Evolutionary conservation across 2,329 filamentous ascomycete genomes (phyloP), one percentile per base, ranked within the genome.

Genomic region (Aspergillus cejpii): DNA sequence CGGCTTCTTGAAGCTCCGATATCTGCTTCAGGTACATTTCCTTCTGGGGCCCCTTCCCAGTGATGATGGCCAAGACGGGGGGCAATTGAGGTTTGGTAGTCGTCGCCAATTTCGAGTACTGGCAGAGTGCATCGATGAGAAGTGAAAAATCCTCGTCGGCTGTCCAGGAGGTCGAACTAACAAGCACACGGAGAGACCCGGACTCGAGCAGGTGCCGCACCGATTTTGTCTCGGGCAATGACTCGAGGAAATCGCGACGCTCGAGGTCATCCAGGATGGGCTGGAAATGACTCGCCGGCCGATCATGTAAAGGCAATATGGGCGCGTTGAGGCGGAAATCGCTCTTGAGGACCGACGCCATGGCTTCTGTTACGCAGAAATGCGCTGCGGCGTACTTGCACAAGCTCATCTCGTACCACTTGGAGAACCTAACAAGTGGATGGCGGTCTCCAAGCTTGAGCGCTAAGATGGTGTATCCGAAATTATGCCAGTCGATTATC

Each of bases 401-500:
- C 31, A 94, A 79, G 11, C 76, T 64, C 28, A 74, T 77, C 68
- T 98, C 92, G 61, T 96, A 96, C 60, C 75, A 75, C 51, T 81
- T 81, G 19, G 91, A 86, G 6, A 94, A 62, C 21, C 70, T 75
- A 6, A 96, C 88, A n/a, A 96, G 77, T 0, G 84, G 84, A 60
- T 94, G 87, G 5, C 62, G 66, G 1, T 69, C 52, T 0, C 80
- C 79, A 1, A 85, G 70, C 50, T 82, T 83, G 39, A 84, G 66
- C 1, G 77, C 85, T 3, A 98, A 79, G 56, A 98, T 94, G 6
- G 88, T 91, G 75, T 91, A 95, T 55, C 91, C 92, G 67, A 96
- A 97, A 68, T 98, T 98, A 73, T 98, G 92, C 92, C 92, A 98
- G 72, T 98, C 92, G 44, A 97, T 85, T 49, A 97, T 76, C 3